Percentiles rank a stretch among this genome's conserved stretches.
Conservation (phyloP, 768 basidiomycete species). For the Cystofilobasidium capitatum region DNA sequence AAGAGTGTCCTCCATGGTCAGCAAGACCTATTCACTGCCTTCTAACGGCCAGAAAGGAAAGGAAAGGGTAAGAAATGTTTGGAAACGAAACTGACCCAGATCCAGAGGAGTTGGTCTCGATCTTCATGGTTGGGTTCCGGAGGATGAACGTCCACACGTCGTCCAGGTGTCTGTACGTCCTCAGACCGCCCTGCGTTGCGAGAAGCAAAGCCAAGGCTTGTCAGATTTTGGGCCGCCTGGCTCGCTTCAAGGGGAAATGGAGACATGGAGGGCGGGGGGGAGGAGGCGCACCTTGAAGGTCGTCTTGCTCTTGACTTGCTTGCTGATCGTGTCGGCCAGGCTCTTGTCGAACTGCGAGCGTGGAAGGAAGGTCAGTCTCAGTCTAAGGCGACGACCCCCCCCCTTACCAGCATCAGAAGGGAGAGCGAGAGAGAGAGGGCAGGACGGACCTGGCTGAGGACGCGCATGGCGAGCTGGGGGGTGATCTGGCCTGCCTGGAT, state of each 20-base stretch:
- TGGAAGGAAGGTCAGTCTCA: background rate
- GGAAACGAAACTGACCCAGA: slow-evolving; percentile 30
- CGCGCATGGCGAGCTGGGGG: slow-evolving; percentile 96
- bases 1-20: slow-evolving; percentile 49
- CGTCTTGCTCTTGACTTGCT: slow-evolving; percentile 90
- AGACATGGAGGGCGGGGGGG: background rate
- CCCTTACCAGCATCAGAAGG: no score
- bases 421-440: no score
- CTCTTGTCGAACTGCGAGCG: slow-evolving; percentile 74
- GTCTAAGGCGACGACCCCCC: background rate
- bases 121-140: slow-evolving; percentile 84
- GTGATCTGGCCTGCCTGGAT: slow-evolving; percentile 95
- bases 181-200: slow-evolving; percentile 61
- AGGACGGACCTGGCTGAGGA: slow-evolving; percentile 73
- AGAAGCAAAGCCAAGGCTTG: background rate
- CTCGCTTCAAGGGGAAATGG: no score
- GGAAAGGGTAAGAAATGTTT: background rate
- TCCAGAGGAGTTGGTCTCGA: slow-evolving; percentile 50
- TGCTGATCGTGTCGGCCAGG: slow-evolving; percentile 81
- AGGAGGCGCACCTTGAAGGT: slow-evolving; percentile 61
- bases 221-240: background rate
- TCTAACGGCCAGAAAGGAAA: slow-evolving; percentile 17
- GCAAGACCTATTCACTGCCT: background rate
- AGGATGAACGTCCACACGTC: slow-evolving; percentile 98
- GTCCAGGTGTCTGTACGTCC: slow-evolving; percentile 85